Evolutionary conservation across 164 flowering plant species (phyloP).

Genomic region (Dillenia suffruticosa): DNA sequence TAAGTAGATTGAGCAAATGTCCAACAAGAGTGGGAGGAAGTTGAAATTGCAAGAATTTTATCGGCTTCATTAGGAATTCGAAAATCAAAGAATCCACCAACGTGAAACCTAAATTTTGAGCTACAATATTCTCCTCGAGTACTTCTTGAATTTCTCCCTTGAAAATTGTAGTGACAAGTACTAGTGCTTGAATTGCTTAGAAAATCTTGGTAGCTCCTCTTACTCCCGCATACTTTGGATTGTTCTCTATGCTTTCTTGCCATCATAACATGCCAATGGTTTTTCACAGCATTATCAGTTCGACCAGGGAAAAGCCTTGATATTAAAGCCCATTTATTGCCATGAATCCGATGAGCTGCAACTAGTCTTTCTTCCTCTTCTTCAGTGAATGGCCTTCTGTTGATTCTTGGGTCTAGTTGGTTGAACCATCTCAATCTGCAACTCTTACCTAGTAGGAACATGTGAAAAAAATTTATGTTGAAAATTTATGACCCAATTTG

Average conservation of each 20-base stretch:
- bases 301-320: slow-evolving; percentile 80
- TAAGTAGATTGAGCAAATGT: slow-evolving; percentile 12
- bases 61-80: slow-evolving; percentile 18
- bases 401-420: slow-evolving; percentile 86
- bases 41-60: slow-evolving; percentile 18
- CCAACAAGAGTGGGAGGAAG: slow-evolving; percentile 18
- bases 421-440: slow-evolving; percentile 93
- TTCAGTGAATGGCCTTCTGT: slow-evolving; percentile 69
- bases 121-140: slow-evolving; percentile 12
- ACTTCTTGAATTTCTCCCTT: slow-evolving; percentile 9
- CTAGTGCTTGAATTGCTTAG: slow-evolving; percentile 7
- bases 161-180: slow-evolving; percentile 3
- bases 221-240: slow-evolving; percentile 40
- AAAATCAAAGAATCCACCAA: slow-evolving; percentile 25
- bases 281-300: slow-evolving; percentile 88
- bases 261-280: slow-evolving; percentile 93
- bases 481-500: too few relatives aligned
- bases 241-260: slow-evolving; percentile 70
- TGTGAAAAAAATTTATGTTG: not conserved
- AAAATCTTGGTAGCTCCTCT: slow-evolving; percentile 32
- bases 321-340: slow-evolving; percentile 85
- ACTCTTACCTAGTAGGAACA: slow-evolving; percentile 56
- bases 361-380: slow-evolving; percentile 80
- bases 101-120: slow-evolving; percentile 19
- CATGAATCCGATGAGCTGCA: slow-evolving; percentile 67